Conservation (phyloP, 23 red algal species). For the Gracilaria gracilis region DNA sequence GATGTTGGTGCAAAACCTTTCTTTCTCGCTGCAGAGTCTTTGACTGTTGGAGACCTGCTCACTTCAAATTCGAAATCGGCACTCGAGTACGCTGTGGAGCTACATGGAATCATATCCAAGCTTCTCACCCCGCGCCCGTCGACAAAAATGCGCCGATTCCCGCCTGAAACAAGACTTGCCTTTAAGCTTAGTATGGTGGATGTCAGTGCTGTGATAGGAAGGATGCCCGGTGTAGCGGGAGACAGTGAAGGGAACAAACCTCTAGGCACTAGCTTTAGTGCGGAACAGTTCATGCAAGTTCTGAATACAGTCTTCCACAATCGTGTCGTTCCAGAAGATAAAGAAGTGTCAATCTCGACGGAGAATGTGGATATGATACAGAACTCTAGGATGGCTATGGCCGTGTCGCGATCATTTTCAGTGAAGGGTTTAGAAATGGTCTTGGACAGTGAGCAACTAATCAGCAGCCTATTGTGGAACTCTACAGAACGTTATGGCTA, state of each 20-base stretch:
- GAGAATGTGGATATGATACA: constrained; percentile 19
- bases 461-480: constrained; percentile 6
- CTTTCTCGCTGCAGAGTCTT: constrained; percentile 14
- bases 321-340: background rate
- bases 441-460: constrained; percentile 26
- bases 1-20: constrained; percentile 59
- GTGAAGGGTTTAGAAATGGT: constrained; percentile 54
- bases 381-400: constrained; percentile 43
- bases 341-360: constrained; percentile 15
- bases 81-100: constrained; percentile 24
- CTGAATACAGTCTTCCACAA: constrained; percentile 35
- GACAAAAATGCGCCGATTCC: constrained; percentile 51
- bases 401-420: constrained; percentile 59
- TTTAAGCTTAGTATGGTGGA: constrained; percentile 49
- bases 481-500: background rate
- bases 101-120: constrained; percentile 29
- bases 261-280: constrained; percentile 18
- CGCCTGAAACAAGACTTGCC: constrained; percentile 38
- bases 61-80: background rate
- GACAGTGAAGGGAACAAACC: constrained; percentile 42
- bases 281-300: constrained; percentile 15
- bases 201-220: constrained; percentile 60
- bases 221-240: constrained; percentile 17
- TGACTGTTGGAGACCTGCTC: constrained; percentile 58
- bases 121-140: constrained; percentile 41